Base-by-base conservation (phyloP, 176 grass and related monocot species). In the Zoysia japonica region DNA sequence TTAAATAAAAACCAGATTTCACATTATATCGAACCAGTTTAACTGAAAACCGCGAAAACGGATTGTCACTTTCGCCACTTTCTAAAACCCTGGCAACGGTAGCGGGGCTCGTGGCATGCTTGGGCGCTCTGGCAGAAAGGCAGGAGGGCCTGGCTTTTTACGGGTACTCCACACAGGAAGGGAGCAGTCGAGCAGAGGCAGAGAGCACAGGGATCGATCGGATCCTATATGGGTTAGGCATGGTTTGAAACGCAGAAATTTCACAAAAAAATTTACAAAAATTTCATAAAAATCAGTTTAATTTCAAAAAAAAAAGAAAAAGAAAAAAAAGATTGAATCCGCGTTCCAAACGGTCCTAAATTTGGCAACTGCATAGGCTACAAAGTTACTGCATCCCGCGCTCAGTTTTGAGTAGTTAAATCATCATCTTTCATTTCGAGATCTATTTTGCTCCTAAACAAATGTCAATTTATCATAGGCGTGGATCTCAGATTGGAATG, bases 31-130 rank as follows among this genome's bases (percentile, higher is more conserved):
- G n/a, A n/a, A n/a, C n/a, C n/a, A n/a, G n/a, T n/a, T n/a, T n/a
- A n/a, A n/a, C n/a, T n/a, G n/a, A n/a, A n/a, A n/a, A n/a, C n/a
- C n/a, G n/a, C n/a, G n/a, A n/a, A n/a, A n/a, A n/a, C n/a, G n/a
- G n/a, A n/a, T n/a, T n/a, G n/a, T n/a, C n/a, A n/a, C n/a, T 28
- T 28, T 28, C 28, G 28, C 28, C 28, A 28, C 28, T 28, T 28
- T 28, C 28, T 28, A 28, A 28, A 28, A 28, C 28, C 28, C 28
- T 28, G 28, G 71, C 52, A 57, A 12, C 4, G 17, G 38, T 38
- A 53, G 68, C 44, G 41, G 55, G 14, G 73, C 73, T 76, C 73
- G 74, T 76, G 74, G 20, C 1, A 43, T 46, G 55, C 55, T 19
- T 57, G 55, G 19, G 6, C 19, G 6, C 6, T 57, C 6, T 57